Conservation (phyloP, 306 rosid genomes). For the Cicer chorassanicum region DNA sequence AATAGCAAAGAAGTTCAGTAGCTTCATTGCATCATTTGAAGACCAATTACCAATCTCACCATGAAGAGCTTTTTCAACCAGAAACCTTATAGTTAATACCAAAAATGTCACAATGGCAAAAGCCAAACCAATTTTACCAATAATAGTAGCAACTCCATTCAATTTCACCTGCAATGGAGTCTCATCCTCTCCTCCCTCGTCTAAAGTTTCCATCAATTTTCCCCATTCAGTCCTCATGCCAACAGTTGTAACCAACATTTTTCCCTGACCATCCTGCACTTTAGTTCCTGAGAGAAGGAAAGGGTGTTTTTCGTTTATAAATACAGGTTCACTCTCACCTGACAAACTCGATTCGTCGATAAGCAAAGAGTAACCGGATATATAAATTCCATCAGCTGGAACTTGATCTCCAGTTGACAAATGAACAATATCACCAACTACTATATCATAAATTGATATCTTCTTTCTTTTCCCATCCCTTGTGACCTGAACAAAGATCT, state of each 20-base stretch:
- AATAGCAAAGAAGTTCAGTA: conserved; percentile 84
- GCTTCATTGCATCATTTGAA: conserved; percentile 69
- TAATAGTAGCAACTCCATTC: conserved; percentile 93
- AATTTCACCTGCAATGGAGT: conserved; percentile 97
- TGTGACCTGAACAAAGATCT: conserved; percentile 78
- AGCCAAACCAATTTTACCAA: conserved; percentile 89
- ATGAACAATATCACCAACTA: conserved; percentile 90
- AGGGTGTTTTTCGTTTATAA: conserved; percentile 61
- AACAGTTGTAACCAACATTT: conserved; percentile 89
- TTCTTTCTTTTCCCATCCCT: conserved; percentile 78
- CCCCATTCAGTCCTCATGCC: conserved; percentile 99
- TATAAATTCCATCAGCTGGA: conserved; percentile 90
- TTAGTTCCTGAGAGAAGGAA: conserved; percentile 96
- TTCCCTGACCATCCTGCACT: conserved; percentile 94
- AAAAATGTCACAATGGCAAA: conserved; percentile 83
- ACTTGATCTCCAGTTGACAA: conserved; percentile 89
- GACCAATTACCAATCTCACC: conserved; percentile 72
- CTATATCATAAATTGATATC: conserved; percentile 77
- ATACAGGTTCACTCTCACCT: conserved; percentile 93
- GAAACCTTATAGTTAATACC: conserved; percentile 66
- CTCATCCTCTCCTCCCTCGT: conserved; percentile 96
- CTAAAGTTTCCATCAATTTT: conserved; percentile 90
- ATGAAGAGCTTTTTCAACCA: conserved; percentile 58
- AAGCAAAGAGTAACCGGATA: conserved; percentile 75
- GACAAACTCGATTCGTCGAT: conserved; percentile 93